Percentiles rank a stretch among this genome's conserved stretches.
phyloP scores from a whole-genome alignment of 2,329 filamentous ascomycete species.

The Colletotrichum spinosum region DNA sequence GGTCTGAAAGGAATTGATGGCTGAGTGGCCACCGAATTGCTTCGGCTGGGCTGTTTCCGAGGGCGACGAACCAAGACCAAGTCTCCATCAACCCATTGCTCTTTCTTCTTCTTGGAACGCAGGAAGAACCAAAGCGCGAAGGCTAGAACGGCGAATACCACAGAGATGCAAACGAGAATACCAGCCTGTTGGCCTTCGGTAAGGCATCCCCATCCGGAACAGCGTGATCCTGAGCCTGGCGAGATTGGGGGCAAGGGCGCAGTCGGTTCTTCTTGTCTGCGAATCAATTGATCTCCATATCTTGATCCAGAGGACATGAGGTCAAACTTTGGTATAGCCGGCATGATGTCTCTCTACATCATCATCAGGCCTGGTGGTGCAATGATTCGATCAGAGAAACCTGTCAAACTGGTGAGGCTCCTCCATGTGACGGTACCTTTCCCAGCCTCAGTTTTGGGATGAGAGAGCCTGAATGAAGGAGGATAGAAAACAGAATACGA shows the following conservation, averaged over 20 bases:
- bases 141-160: constrained; percentile 44
- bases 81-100: constrained; percentile 20
- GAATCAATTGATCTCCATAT: neutral
- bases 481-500: no score
- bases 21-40: constrained; percentile 5
- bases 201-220: constrained; percentile 53
- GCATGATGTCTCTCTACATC: no score
- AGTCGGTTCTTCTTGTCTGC: constrained; percentile 22
- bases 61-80: constrained; percentile 27
- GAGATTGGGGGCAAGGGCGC: constrained; percentile 8
- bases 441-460: no score
- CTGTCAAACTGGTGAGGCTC: no score
- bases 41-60: constrained; percentile 6
- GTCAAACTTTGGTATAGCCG: no score
- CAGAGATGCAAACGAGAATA: constrained; percentile 51
- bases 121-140: constrained; percentile 50
- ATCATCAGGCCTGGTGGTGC: neutral
- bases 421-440: no score
- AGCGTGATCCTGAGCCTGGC: constrained; percentile 39
- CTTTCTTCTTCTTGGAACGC: constrained; percentile 27
- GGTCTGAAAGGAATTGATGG: constrained; percentile 27
- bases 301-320: no score
- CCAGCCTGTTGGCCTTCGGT: constrained; percentile 51
- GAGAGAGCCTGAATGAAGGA: no score
- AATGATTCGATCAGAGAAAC: no score